Evolutionary conservation across 1,284 basidiomycete species (phyloP).

Genomic region (Phellinidium pouzarii): DNA sequence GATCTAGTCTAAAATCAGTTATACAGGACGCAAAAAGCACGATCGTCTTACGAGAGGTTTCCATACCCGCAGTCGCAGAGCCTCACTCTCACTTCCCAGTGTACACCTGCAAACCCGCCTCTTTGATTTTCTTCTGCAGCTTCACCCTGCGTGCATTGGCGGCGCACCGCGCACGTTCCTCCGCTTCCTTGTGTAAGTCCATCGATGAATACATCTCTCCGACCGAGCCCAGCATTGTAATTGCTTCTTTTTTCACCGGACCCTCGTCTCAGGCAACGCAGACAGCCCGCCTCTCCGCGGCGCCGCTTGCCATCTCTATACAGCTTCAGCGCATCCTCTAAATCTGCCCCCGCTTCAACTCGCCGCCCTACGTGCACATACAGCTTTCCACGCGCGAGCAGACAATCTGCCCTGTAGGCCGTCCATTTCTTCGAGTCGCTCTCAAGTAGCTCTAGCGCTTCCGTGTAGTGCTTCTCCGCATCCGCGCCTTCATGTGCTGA

Average conservation of each 20-base stretch:
- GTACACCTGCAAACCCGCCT: too few relatives aligned
- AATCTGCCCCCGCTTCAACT: background rate
- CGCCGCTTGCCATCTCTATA: background rate
- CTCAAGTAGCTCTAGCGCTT: background rate
- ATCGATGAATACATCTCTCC: too few relatives aligned
- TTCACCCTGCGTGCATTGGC: too few relatives aligned
- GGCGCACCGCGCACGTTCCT: too few relatives aligned
- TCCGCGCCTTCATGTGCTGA: background rate
- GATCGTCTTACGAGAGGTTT: too few relatives aligned
- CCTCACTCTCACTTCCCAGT: too few relatives aligned
- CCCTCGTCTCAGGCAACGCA: background rate
- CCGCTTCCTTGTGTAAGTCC: too few relatives aligned
- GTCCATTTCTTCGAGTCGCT: constrained; percentile 1
- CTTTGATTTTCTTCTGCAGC: too few relatives aligned
- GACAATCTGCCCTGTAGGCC: constrained; percentile 1
- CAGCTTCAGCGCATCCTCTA: background rate
- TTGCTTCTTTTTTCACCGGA: background rate
- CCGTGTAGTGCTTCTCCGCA: constrained; percentile 1
- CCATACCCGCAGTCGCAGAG: too few relatives aligned
- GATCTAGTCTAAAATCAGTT: too few relatives aligned
- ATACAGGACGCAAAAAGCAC: too few relatives aligned
- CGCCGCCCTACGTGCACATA: background rate
- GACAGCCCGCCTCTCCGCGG: constrained; percentile 1
- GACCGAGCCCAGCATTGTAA: too few relatives aligned
- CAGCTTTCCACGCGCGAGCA: constrained; percentile 3